A percentile compares a stretch with the other conserved stretches of the same genome.
Conservation (phyloP, 2,329 filamentous ascomycete species). For the Phyllosticta citrichinensis region DNA sequence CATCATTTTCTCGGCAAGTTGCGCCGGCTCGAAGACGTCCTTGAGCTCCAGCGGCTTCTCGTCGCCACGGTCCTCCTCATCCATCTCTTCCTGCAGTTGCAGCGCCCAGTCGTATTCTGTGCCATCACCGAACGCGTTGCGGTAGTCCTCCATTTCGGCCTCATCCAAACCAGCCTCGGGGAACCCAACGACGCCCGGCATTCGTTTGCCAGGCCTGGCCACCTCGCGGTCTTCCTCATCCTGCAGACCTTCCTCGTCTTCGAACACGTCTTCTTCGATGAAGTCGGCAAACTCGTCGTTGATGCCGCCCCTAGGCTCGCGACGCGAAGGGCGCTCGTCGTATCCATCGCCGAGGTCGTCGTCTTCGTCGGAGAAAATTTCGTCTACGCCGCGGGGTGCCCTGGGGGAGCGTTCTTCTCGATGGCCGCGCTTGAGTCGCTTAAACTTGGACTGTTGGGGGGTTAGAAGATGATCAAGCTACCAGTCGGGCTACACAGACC, state of each 20-base stretch:
- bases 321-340: slow-evolving; percentile 25
- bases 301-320: slow-evolving; percentile 17
- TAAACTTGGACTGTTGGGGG: slow-evolving; percentile 67
- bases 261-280: slow-evolving; percentile 66
- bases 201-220: slow-evolving; percentile 64
- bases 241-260: slow-evolving; percentile 68
- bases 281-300: slow-evolving; percentile 55
- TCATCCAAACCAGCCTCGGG: slow-evolving; percentile 83
- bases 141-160: slow-evolving; percentile 89
- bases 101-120: slow-evolving; percentile 94
- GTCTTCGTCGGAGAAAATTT: slow-evolving; percentile 95
- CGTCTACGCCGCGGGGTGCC: slow-evolving; percentile 64
- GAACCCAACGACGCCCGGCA: slow-evolving; percentile 56
- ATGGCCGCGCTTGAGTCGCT: slow-evolving; percentile 88
- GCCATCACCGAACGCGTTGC: slow-evolving; percentile 89
- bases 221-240: slow-evolving; percentile 78
- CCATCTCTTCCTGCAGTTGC: slow-evolving; percentile 74
- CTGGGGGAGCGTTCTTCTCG: slow-evolving; percentile 55
- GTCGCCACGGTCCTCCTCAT: slow-evolving; percentile 65
- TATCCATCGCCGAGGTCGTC: slow-evolving; percentile 52
- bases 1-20: slow-evolving; percentile 85
- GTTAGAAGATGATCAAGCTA: not conserved
- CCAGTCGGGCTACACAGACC: not conserved
- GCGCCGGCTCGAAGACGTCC: slow-evolving; percentile 95
- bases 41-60: slow-evolving; percentile 86